These are phyloP conservation scores for Boletus patriciae DNA, from an alignment of 768 basidiomycete genomes.

Conservation along the genomic window DNA sequence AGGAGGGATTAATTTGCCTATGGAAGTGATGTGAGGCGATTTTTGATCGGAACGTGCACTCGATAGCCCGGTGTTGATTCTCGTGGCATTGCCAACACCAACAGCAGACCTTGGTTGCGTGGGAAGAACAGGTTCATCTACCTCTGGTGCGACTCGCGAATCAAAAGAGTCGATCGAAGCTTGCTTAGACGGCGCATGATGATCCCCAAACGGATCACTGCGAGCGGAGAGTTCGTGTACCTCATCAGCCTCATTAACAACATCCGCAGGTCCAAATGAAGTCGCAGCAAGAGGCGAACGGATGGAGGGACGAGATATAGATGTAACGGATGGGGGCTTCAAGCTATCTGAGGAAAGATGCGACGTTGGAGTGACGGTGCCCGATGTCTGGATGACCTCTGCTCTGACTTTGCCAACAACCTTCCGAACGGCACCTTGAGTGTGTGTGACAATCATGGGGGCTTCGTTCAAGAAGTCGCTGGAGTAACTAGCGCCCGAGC, in stretches of 20 bases:
- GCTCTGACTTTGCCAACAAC: constrained; percentile 78
- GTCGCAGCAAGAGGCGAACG: constrained; percentile 69
- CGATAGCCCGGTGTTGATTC: constrained; percentile 59
- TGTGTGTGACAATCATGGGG: constrained; percentile 77
- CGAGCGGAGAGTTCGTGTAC: constrained; percentile 28
- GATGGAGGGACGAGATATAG: constrained; percentile 42
- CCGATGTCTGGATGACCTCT: constrained; percentile 68
- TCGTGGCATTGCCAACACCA: constrained; percentile 64
- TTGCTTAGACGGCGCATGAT: constrained; percentile 34
- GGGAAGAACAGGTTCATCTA: constrained; percentile 41
- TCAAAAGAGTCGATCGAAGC: constrained; percentile 17
- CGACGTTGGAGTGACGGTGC: constrained; percentile 33
- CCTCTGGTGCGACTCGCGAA: constrained; percentile 36
- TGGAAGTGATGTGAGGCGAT: constrained; percentile 57
- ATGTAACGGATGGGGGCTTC: constrained; percentile 38
- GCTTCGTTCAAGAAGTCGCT: constrained; percentile 81
- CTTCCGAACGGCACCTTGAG: constrained; percentile 60
- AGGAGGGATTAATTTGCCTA: constrained; percentile 60
- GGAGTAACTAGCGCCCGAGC: constrained; percentile 71
- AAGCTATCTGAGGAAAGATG: constrained; percentile 38
- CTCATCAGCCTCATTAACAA: constrained; percentile 48
- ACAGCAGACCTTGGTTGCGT: constrained; percentile 57
- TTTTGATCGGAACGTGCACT: constrained; percentile 41
- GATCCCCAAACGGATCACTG: constrained; percentile 66
- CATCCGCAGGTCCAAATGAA: constrained; percentile 71